Evolutionary conservation across 768 basidiomycete species (phyloP).

Genomic region (Lentinula boryana): DNA sequence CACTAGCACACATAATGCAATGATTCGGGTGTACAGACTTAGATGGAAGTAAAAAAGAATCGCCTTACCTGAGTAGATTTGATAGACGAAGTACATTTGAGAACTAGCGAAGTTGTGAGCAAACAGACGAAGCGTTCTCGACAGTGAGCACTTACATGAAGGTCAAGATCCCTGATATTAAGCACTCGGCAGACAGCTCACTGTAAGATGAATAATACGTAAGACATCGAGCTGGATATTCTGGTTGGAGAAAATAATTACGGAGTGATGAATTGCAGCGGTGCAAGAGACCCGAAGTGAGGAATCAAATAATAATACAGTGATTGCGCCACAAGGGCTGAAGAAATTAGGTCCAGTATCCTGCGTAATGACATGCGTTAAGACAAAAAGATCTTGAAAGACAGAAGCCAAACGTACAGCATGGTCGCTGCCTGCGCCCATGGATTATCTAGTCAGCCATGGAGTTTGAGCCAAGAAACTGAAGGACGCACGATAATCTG

Average conservation of each 20-base stretch:
- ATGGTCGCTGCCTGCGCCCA: conserved; percentile 11
- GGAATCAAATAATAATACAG: conserved; percentile 43
- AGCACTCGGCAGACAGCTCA: conserved; percentile 34
- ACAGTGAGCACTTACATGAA: conserved; percentile 21
- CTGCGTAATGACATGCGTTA: conserved; percentile 2
- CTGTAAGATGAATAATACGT: conserved; percentile 11
- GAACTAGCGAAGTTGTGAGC: conserved; percentile 21
- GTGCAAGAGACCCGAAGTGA: conserved; percentile 33
- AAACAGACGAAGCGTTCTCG: not conserved
- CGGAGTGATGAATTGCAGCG: conserved; percentile 31
- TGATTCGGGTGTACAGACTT: no score
- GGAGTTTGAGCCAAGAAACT: not conserved
- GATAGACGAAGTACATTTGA: conserved; percentile 37
- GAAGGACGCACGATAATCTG: conserved; percentile 22
- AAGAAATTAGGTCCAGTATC: conserved; percentile 31
- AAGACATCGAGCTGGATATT: not conserved
- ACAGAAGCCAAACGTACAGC: conserved; percentile 8
- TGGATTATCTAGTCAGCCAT: not conserved
- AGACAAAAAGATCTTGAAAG: not conserved
- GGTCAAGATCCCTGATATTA: conserved; percentile 36
- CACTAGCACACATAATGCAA: not conserved
- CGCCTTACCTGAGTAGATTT: conserved; percentile 28
- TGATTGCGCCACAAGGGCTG: conserved; percentile 34
- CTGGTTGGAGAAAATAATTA: conserved; percentile 11
- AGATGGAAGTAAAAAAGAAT: not conserved